Evolutionary conservation across 768 basidiomycete species (phyloP), one percentile per base, ranked within the genome.

Genomic region (Udeniomyces megalosporus): DNA sequence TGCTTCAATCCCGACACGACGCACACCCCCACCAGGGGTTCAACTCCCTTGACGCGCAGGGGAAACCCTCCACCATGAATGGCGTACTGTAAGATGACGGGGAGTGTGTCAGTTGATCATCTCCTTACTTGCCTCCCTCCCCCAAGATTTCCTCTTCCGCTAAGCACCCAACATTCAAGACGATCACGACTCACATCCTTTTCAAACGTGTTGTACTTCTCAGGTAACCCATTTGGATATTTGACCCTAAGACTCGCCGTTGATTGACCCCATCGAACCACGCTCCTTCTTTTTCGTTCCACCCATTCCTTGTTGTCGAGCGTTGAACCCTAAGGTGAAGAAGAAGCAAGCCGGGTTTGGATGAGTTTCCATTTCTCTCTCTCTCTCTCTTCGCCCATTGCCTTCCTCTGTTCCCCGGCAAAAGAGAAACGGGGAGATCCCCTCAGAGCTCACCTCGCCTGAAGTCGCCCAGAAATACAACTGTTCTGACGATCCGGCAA

Each of bases 21-120:
- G 20, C 58, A 48, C 12, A 63, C 38, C 2, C 62, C 62, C 24
- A 63, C 62, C 26, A 63, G 49, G 22, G 62, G 62, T 51, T 63
- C 62, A 42, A 63, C 56, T 20, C 49, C 49, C 29, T 44, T 17
- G 20, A 63, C 62, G 14, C 62, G 48, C 0, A 63, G 49, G 28
- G 62, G 62, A 51, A 63, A 63, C 6, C 62, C 62, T 44, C 62
- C 62, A 22, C 62, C 62, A 45, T 63, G 62, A 10, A 29, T 58
- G 20, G 62, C 62, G 49, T 63, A 63, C 56, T 62, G 53, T 24
- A 42, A 1, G n/a, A 31, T 15, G 42, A 12, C 42, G 28, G n/a
- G 26, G 22, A 38, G 4, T 22, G 7, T 8, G 55, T 57, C 42
- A 57, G 55, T 20, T 46, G n/a, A 2, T 20, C 0, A n/a, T 20